Percentiles rank a stretch among this genome's conserved stretches.
Evolutionary conservation across 495 filamentous ascomycete genomes (phyloP).

Genomic region (Penicillium subrubescens): DNA sequence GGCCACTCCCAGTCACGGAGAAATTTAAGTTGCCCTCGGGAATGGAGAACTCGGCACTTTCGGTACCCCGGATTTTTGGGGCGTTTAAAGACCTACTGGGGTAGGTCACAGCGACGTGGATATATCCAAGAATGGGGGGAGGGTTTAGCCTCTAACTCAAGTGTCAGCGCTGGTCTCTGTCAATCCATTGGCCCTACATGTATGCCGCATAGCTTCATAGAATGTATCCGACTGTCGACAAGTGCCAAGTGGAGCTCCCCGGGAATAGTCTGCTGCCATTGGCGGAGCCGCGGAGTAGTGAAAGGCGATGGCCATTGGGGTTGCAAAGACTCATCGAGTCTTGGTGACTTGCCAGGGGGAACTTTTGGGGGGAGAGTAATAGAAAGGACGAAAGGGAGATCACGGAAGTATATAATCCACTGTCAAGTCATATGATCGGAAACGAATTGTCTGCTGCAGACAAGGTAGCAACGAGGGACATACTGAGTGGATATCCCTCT

Average conservation of each 20-base stretch:
- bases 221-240: not conserved
- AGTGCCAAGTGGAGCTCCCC: slow-evolving; percentile 23
- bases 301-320: slow-evolving; percentile 3
- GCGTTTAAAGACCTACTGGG: slow-evolving; percentile 1
- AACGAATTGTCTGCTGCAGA: not conserved
- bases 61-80: slow-evolving; percentile 24
- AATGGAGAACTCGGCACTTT: slow-evolving; percentile 22
- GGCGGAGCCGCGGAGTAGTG: slow-evolving; percentile 22
- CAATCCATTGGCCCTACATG: slow-evolving; percentile 11
- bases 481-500: slow-evolving; percentile 15
- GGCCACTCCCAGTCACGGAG: slow-evolving; percentile 2
- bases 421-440: slow-evolving; percentile 12
- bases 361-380: not conserved
- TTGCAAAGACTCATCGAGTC: not conserved
- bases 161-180: slow-evolving; percentile 7
- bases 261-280: slow-evolving; percentile 19
- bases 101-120: slow-evolving; percentile 13
- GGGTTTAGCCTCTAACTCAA: not conserved
- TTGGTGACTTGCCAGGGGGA: not conserved
- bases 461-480: not conserved
- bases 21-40: slow-evolving; percentile 34
- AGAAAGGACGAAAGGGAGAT: not conserved
- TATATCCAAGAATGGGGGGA: not conserved
- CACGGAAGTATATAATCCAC: not conserved
- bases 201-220: not conserved